Conservation (phyloP, 306 rosid species). For the Vachellia collinsii region DNA sequence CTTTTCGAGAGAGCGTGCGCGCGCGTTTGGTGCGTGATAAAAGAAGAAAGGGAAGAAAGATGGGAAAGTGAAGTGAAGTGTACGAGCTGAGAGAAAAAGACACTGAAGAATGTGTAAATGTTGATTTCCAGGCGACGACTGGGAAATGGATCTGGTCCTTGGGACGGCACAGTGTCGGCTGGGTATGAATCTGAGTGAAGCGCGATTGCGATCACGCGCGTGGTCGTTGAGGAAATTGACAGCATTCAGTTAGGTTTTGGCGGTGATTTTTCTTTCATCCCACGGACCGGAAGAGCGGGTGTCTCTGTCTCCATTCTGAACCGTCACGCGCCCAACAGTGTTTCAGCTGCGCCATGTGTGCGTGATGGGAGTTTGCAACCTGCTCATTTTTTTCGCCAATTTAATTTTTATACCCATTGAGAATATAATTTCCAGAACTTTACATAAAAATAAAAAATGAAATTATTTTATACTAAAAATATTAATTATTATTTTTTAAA, state of each 20-base stretch:
- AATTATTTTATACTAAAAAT: not conserved
- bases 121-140: not conserved
- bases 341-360: not conserved
- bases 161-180: slow-evolving; percentile 36
- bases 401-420: too few species aligned
- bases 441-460: too few species aligned
- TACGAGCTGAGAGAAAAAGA: slow-evolving; percentile 4
- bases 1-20: not conserved
- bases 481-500: not conserved
- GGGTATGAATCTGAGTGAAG: not conserved
- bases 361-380: not conserved
- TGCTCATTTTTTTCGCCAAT: too few species aligned
- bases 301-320: slow-evolving; percentile 13
- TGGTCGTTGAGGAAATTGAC: slow-evolving; percentile 35
- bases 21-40: slow-evolving; percentile 43
- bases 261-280: slow-evolving; percentile 37
- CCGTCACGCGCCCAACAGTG: not conserved
- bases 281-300: slow-evolving; percentile 46
- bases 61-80: slow-evolving; percentile 37
- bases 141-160: not conserved
- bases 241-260: slow-evolving; percentile 12
- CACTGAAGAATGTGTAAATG: not conserved
- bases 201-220: not conserved
- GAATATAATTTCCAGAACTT: too few species aligned
- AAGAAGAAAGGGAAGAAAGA: slow-evolving; percentile 26